Percentiles rank a stretch among this genome's conserved stretches.
These are phyloP conservation scores for Nicotiana sylvestris DNA, from an alignment of 257 asterid genomes.

Conservation along the genomic window DNA sequence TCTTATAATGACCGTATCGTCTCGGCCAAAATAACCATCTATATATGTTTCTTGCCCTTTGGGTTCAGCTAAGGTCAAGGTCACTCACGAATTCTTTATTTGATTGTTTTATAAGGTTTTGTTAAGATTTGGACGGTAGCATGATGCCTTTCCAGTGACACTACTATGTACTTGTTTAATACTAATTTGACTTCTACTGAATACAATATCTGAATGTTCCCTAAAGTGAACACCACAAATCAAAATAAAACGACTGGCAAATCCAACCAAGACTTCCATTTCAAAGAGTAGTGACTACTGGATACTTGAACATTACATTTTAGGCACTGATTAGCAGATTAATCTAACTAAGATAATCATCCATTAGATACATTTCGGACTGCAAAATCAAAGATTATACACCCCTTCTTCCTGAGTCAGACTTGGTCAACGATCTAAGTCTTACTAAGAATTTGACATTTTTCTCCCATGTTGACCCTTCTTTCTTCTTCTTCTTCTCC, in stretches of 20 bases:
- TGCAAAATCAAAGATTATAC: conserved; percentile 7
- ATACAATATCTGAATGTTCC: conserved; percentile 4
- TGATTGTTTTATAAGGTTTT: background rate
- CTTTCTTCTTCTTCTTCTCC: conserved; percentile 29
- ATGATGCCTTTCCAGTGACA: background rate
- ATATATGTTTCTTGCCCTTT: background rate
- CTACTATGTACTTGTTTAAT: background rate
- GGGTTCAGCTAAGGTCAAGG: conserved; percentile 12
- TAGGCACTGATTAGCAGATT: background rate
- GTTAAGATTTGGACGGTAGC: background rate
- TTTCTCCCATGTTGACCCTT: conserved; percentile 31
- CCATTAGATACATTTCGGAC: background rate
- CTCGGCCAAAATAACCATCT: background rate
- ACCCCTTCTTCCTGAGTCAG: conserved; percentile 44
- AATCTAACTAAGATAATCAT: background rate
- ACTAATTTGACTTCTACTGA: background rate
- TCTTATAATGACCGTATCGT: background rate
- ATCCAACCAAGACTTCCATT: background rate
- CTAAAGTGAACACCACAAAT: conserved; percentile 8
- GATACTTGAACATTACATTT: background rate
- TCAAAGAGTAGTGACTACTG: background rate
- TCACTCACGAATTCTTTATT: background rate
- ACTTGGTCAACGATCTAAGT: conserved; percentile 40
- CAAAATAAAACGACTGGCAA: background rate
- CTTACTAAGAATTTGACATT: conserved; percentile 32